phyloP scores from a whole-genome alignment of 441 rosid genomes.

The Corymbia citriodora region DNA sequence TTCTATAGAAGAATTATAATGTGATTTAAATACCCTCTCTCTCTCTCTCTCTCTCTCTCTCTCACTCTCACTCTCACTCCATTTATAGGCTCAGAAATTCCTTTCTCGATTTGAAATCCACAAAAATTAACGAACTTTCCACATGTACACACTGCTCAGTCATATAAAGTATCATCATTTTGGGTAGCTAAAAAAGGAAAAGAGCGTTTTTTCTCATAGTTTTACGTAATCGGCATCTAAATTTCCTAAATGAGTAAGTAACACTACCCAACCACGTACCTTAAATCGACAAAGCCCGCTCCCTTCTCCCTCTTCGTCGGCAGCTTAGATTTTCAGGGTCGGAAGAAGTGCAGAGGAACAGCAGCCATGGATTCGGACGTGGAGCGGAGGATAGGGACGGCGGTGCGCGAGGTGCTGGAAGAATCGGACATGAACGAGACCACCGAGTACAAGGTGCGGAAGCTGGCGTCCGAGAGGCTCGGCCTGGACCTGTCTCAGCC shows the following conservation, averaged over 20 bases:
- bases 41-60: not conserved
- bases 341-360: not conserved
- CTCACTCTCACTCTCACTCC: not conserved
- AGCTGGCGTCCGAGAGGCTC: constrained; percentile 56
- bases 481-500: constrained; percentile 55
- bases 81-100: not conserved
- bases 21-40: not conserved
- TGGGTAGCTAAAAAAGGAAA: not conserved
- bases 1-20: not conserved
- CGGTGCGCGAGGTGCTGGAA: constrained; percentile 55
- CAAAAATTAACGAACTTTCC: not conserved
- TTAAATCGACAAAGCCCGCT: not conserved
- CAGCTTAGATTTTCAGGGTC: not conserved
- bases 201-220: not conserved
- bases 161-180: not conserved
- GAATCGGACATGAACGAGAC: constrained; percentile 64
- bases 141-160: not conserved
- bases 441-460: constrained; percentile 73
- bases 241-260: not conserved
- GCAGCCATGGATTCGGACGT: constrained; percentile 43
- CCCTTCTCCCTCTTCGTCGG: not conserved
- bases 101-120: not conserved
- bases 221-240: not conserved
- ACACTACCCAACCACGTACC: not conserved
- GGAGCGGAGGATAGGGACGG: constrained; percentile 38